Evolutionary conservation across 1,284 basidiomycete genomes (phyloP).

Genomic region (Hypsizygus ulmarius): DNA sequence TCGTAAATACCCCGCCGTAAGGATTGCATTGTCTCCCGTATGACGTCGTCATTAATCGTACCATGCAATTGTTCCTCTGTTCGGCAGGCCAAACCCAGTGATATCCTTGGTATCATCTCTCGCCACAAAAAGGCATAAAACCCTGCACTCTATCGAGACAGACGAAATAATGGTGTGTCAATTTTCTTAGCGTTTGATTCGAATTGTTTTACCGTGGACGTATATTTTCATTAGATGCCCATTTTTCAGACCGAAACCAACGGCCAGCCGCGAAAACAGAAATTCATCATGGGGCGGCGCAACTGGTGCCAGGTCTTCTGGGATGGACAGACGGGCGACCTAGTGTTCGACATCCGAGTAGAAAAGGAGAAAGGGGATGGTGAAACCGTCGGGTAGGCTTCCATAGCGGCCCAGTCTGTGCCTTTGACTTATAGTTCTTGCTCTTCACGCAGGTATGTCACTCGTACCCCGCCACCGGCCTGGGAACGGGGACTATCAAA

Average conservation of each 20-base stretch:
- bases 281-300: conserved; percentile 81
- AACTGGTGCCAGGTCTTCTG: conserved; percentile 88
- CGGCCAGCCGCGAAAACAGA: conserved; percentile 67
- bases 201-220: background rate
- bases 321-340: conserved; percentile 57
- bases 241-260: conserved; percentile 80
- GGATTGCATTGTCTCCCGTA: conserved; percentile 26
- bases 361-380: conserved; percentile 83
- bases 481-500: conserved; percentile 36
- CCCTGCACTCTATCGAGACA: conserved; percentile 68
- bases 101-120: conserved; percentile 80
- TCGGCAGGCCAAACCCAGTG: conserved; percentile 63
- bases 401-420: background rate
- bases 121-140: conserved; percentile 81
- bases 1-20: conserved; percentile 77
- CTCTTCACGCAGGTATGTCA: conserved; percentile 39
- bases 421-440: conserved; percentile 9
- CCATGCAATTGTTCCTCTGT: conserved; percentile 5
- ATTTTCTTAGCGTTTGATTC: background rate
- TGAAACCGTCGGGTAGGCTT: conserved; percentile 64
- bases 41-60: background rate
- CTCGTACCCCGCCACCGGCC: conserved; percentile 48
- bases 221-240: conserved; percentile 53
- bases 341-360: conserved; percentile 86
- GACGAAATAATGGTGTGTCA: conserved; percentile 85